A percentile compares a stretch with the other conserved stretches of the same genome.
Evolutionary conservation across 148 eudicot species (phyloP).

Genomic region (Camellia sinensis): DNA sequence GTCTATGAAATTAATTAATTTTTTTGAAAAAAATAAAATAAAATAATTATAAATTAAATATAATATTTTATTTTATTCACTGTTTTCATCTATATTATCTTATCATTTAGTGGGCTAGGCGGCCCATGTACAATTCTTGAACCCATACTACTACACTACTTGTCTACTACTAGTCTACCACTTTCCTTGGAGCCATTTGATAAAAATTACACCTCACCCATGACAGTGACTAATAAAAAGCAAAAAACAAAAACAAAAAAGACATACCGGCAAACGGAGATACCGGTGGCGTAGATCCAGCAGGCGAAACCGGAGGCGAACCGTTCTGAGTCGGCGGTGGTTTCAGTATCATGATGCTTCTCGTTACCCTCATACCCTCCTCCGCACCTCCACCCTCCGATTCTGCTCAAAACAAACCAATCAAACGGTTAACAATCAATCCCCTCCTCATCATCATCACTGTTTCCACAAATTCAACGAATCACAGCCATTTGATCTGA

Average conservation of each 20-base stretch:
- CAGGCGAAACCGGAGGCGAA: constrained; percentile 49
- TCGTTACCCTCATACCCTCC: constrained; percentile 30
- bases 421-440: background rate
- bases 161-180: too few species aligned
- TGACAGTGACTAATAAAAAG: background rate
- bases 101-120: too few species aligned
- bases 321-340: constrained; percentile 31
- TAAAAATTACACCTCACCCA: background rate
- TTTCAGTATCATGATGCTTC: constrained; percentile 52
- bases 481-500: constrained; percentile 17
- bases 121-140: too few species aligned
- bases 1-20: too few species aligned
- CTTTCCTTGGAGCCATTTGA: background rate
- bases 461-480: background rate
- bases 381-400: constrained; percentile 18
- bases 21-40: too few species aligned
- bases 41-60: too few species aligned
- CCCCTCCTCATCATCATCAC: background rate
- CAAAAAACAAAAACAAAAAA: too few species aligned
- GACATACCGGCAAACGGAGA: constrained; percentile 50
- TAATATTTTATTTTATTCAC: too few species aligned
- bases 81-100: too few species aligned
- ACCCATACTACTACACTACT: too few species aligned
- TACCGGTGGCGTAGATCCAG: constrained; percentile 50
- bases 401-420: constrained; percentile 14